phyloP scores from a whole-genome alignment of 352 stramenopile species.

The Phytophthora kernoviae region DNA sequence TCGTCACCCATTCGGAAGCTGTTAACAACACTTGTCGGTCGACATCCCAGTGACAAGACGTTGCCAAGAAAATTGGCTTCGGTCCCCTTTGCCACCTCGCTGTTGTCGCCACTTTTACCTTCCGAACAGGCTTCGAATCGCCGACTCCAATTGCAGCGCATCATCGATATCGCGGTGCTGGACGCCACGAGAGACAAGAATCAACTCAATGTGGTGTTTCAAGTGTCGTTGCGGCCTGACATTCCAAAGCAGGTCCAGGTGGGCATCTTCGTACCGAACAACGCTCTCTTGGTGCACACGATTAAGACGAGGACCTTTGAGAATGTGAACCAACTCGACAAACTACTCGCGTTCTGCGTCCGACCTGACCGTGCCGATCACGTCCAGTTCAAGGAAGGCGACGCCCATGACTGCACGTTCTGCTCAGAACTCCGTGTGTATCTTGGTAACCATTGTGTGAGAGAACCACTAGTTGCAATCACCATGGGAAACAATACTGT shows the following conservation, averaged over 20 bases:
- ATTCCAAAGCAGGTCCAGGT: slow-evolving; percentile 4
- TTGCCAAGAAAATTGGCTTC: slow-evolving; percentile 19
- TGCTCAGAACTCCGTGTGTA: slow-evolving; percentile 14
- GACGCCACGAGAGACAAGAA: slow-evolving; percentile 23
- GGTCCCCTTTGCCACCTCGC: slow-evolving; percentile 17
- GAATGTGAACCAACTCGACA: slow-evolving; percentile 21
- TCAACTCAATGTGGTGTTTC: slow-evolving; percentile 18
- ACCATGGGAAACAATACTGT: slow-evolving; percentile 12
- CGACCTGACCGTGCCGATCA: not conserved
- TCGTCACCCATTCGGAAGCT: slow-evolving; percentile 9
- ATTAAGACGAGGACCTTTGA: slow-evolving; percentile 12
- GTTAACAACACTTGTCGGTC: slow-evolving; percentile 14
- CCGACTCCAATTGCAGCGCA: slow-evolving; percentile 21
- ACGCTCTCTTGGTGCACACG: not conserved
- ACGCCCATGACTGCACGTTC: slow-evolving; percentile 13
- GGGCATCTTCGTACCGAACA: slow-evolving; percentile 18
- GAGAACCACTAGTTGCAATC: slow-evolving; percentile 18
- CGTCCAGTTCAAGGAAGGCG: slow-evolving; percentile 1
- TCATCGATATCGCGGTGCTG: slow-evolving; percentile 22
- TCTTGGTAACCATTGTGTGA: slow-evolving; percentile 14
- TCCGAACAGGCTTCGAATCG: slow-evolving; percentile 7
- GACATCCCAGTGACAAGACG: slow-evolving; percentile 2
- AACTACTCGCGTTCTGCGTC: slow-evolving; percentile 18
- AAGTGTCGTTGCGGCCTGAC: slow-evolving; percentile 18
- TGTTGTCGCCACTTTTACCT: slow-evolving; percentile 2